Evolutionary conservation across 2,329 filamentous ascomycete genomes (phyloP).

Genomic region (Neofusicoccum parvum): DNA sequence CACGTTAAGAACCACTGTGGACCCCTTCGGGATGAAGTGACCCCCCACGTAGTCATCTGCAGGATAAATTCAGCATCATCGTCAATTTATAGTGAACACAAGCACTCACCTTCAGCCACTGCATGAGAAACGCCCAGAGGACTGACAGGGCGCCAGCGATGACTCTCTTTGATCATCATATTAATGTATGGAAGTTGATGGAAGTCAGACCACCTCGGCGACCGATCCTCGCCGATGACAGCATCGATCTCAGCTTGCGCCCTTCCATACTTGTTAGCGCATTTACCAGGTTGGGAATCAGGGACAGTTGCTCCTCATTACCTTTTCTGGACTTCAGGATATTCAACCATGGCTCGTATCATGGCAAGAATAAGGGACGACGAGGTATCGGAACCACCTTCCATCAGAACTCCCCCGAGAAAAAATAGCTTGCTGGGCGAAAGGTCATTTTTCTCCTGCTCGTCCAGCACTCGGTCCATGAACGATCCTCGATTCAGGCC

Average conservation of each 20-base stretch:
- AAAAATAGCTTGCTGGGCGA: conserved; percentile 37
- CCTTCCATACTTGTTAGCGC: neutral
- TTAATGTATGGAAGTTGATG: conserved; percentile 15
- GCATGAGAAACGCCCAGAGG: conserved; percentile 43
- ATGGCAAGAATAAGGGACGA: conserved; percentile 29
- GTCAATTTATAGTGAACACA: neutral
- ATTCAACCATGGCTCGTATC: conserved; percentile 34
- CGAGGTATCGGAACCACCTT: conserved; percentile 42
- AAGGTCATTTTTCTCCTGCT: neutral
- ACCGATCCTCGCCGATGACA: conserved; percentile 12
- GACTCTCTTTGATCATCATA: conserved; percentile 33
- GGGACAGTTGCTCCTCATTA: neutral
- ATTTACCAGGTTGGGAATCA: too few species aligned
- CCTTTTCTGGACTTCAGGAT: conserved; percentile 32
- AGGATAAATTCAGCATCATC: conserved; percentile 26
- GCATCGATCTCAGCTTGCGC: conserved; percentile 31
- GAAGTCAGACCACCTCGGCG: conserved; percentile 1
- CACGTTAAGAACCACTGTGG: conserved; percentile 40
- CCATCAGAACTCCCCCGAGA: conserved; percentile 37
- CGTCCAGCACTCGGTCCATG: neutral
- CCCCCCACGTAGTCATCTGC: conserved; percentile 45
- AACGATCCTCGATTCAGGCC: conserved; percentile 20
- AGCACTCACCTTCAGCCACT: conserved; percentile 31
- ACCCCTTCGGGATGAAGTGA: conserved; percentile 44
- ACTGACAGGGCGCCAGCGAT: conserved; percentile 37